Percentiles rank a stretch among this genome's conserved stretches.
Evolutionary conservation across 2,329 filamentous ascomycete species (phyloP).

Genomic region (Epichloe amarillans): DNA sequence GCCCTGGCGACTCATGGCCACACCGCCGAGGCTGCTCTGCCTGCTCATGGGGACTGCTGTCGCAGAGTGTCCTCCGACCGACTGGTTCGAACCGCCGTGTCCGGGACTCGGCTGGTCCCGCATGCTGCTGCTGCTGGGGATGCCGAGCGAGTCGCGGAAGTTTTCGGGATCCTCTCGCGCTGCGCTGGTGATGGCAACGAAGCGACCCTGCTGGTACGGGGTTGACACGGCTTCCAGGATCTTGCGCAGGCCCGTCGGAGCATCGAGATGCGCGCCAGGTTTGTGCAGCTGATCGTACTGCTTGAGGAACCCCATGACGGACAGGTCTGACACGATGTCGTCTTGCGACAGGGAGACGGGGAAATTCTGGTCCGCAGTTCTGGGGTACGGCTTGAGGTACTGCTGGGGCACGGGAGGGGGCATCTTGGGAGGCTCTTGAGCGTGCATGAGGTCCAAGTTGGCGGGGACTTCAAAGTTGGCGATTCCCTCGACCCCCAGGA

Average conservation of each 20-base stretch:
- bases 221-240: slow-evolving; percentile 41
- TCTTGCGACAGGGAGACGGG: slow-evolving; percentile 35
- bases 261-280: slow-evolving; percentile 41
- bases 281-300: slow-evolving; percentile 41
- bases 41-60: slow-evolving; percentile 38
- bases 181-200: slow-evolving; percentile 33
- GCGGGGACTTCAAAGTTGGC: slow-evolving; percentile 44
- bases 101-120: slow-evolving; percentile 27
- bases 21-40: slow-evolving; percentile 41
- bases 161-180: slow-evolving; percentile 34
- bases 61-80: slow-evolving; percentile 16
- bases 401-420: slow-evolving; percentile 43
- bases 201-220: slow-evolving; percentile 33
- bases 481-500: slow-evolving; percentile 46
- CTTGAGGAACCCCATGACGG: slow-evolving; percentile 44
- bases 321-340: slow-evolving; percentile 40
- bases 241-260: slow-evolving; percentile 37
- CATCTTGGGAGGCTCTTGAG: slow-evolving; percentile 42
- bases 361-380: slow-evolving; percentile 42
- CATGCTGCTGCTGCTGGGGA: slow-evolving; percentile 28
- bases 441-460: slow-evolving; percentile 43
- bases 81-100: slow-evolving; percentile 10
- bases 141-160: slow-evolving; percentile 35
- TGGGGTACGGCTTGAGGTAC: slow-evolving; percentile 44
- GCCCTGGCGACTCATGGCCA: slow-evolving; percentile 42